Evolutionary conservation across 1,284 basidiomycete species (phyloP).

Genomic region (Irpex lacteus): DNA sequence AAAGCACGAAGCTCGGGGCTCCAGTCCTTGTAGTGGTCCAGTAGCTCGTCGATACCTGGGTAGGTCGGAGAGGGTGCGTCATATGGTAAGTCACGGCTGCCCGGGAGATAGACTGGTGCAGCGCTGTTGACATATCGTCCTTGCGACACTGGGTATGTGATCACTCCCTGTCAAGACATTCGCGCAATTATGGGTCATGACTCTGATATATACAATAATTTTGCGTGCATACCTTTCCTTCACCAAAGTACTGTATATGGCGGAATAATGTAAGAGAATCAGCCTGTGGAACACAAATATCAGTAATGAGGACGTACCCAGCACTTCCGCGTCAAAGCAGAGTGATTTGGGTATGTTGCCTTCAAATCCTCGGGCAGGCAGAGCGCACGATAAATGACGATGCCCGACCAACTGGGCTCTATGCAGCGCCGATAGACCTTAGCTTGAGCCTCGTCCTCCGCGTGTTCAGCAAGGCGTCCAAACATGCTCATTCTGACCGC

Average conservation of each 20-base stretch:
- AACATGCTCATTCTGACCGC: constrained; percentile 27
- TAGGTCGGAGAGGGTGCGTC: constrained; percentile 37
- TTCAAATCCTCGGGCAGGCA: constrained; percentile 34
- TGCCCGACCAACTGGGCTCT: constrained; percentile 38
- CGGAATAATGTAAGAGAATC: not conserved
- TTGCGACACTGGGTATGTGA: constrained; percentile 41
- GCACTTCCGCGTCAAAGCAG: constrained; percentile 29
- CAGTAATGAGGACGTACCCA: constrained; percentile 28
- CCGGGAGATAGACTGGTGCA: constrained; percentile 30
- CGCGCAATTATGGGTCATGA: constrained; percentile 30
- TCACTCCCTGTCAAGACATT: constrained; percentile 17
- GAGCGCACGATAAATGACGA: constrained; percentile 36
- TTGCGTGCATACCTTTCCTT: constrained; percentile 9
- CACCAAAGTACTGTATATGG: constrained; percentile 12
- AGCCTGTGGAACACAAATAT: too few species aligned
- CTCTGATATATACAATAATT: too few species aligned
- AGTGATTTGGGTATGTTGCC: constrained; percentile 31
- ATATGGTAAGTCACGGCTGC: constrained; percentile 33
- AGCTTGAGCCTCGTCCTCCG: constrained; percentile 9
- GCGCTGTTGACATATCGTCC: constrained; percentile 42
- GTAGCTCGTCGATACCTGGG: constrained; percentile 27
- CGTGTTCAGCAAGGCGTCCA: constrained; percentile 18
- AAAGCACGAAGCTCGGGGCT: constrained; percentile 40
- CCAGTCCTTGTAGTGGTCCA: constrained; percentile 34
- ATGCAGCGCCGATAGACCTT: constrained; percentile 18